phyloP scores from a whole-genome alignment of 2,329 filamentous ascomycete genomes.

The Tolypocladium tropicale region DNA sequence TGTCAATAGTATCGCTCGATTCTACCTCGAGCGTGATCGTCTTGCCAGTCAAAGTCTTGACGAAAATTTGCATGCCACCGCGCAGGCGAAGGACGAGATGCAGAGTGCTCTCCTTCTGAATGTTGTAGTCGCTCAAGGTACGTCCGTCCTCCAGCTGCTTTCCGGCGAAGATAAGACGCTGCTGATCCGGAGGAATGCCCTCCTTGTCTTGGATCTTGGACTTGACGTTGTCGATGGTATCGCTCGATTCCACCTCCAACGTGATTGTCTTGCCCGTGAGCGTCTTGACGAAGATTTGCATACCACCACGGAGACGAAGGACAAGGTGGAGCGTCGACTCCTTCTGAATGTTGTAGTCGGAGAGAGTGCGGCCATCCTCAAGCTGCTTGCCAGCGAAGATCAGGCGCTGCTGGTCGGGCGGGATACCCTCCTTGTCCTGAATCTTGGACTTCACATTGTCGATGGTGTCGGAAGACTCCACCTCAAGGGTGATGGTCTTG shows the following conservation, averaged over 20 bases:
- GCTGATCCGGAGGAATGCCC: slow-evolving; percentile 89
- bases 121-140: slow-evolving; percentile 91
- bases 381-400: slow-evolving; percentile 97
- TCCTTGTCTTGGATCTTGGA: slow-evolving; percentile 89
- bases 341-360: slow-evolving; percentile 49
- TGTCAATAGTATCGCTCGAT: slow-evolving; percentile 86
- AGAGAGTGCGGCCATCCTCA: slow-evolving; percentile 65
- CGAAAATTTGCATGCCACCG: slow-evolving; percentile 70
- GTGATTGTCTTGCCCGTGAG: slow-evolving; percentile 92
- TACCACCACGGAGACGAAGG: slow-evolving; percentile 57
- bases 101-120: slow-evolving; percentile 81
- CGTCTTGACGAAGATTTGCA: slow-evolving; percentile 74
- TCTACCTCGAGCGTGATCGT: slow-evolving; percentile 90
- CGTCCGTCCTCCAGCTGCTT: slow-evolving; percentile 92
- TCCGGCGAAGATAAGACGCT: slow-evolving; percentile 85
- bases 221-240: slow-evolving; percentile 94
- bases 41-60: slow-evolving; percentile 84
- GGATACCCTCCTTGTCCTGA: slow-evolving; percentile 97
- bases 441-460: slow-evolving; percentile 98
- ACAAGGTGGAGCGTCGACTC: slow-evolving; percentile 67
- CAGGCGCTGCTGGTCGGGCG: slow-evolving; percentile 88
- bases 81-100: slow-evolving; percentile 73
- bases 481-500: slow-evolving; percentile 89
- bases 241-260: slow-evolving; percentile 76
- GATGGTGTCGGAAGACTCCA: slow-evolving; percentile 82